Percentiles rank a stretch among this genome's conserved stretches.
Evolutionary conservation across 441 rosid species (phyloP).

Genomic region (Euphorbia celastroides): DNA sequence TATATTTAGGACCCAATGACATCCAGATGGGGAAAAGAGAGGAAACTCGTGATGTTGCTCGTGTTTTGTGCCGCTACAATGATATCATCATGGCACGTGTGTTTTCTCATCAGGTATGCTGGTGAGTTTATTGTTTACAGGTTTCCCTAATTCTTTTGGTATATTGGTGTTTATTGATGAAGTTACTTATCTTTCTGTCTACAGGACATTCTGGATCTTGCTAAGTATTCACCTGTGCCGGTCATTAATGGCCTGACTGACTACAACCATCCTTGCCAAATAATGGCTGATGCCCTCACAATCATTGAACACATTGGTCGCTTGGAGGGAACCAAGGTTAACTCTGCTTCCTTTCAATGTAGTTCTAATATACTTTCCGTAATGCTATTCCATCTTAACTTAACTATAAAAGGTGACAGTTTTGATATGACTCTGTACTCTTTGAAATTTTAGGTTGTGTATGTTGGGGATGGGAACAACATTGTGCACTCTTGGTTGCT

Average conservation of each 20-base stretch:
- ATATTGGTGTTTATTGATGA: neutral
- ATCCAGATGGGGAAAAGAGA: conserved; percentile 98
- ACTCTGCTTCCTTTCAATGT: conserved; percentile 7
- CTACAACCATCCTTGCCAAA: conserved; percentile 96
- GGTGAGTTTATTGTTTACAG: conserved; percentile 44
- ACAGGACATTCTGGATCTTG: conserved; percentile 92
- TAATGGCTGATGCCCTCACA: conserved; percentile 99
- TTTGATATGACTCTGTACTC: conserved; percentile 2
- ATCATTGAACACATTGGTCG: conserved; percentile 85
- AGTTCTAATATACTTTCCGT: neutral
- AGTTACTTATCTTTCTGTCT: conserved; percentile 11
- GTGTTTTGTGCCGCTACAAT: conserved; percentile 82
- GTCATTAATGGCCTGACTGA: conserved; percentile 90
- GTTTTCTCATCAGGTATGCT: conserved; percentile 98
- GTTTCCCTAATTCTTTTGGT: conserved; percentile 1
- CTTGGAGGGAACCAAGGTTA: conserved; percentile 87
- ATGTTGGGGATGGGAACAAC: conserved; percentile 98
- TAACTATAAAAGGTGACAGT: neutral
- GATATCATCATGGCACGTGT: conserved; percentile 95
- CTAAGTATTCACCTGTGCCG: conserved; percentile 76
- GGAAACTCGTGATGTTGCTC: conserved; percentile 96
- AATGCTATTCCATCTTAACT: neutral
- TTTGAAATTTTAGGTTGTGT: neutral
- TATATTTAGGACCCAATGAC: conserved; percentile 85
- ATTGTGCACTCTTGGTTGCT: conserved; percentile 94